These are phyloP conservation scores for Trametes hirsuta DNA, from an alignment of 1,284 basidiomycete genomes.

Conservation along the genomic window DNA sequence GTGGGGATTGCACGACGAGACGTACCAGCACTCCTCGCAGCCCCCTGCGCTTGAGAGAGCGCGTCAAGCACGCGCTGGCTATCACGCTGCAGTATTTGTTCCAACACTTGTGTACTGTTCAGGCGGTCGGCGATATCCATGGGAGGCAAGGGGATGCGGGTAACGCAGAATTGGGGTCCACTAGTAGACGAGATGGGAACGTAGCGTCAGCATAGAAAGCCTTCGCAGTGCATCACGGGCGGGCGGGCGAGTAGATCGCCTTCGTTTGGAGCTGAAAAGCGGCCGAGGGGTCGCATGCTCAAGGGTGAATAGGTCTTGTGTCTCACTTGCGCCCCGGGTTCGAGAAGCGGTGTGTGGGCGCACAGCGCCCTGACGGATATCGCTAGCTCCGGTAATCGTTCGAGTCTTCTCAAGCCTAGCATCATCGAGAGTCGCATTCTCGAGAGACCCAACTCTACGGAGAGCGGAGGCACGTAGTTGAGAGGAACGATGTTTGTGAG, in stretches of 20 bases:
- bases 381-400: no score
- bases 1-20: background rate
- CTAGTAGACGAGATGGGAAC: slow-evolving; percentile 1
- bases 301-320: background rate
- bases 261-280: background rate
- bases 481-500: no score
- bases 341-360: slow-evolving; percentile 3
- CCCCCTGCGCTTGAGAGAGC: slow-evolving; percentile 14
- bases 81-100: slow-evolving; percentile 2
- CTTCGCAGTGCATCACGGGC: background rate
- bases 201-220: background rate
- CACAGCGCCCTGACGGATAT: slow-evolving; percentile 1
- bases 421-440: no score
- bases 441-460: no score
- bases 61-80: slow-evolving; percentile 12
- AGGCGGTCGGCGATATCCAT: slow-evolving; percentile 3
- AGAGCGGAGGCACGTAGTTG: no score
- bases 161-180: background rate
- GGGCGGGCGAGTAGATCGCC: background rate
- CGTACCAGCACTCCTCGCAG: slow-evolving; percentile 21
- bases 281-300: background rate
- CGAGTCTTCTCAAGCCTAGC: no score
- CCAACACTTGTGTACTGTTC: background rate
- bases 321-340: background rate
- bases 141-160: background rate